phyloP scores from a whole-genome alignment of 2,329 filamentous ascomycete genomes.

The Colletotrichum sp. region DNA sequence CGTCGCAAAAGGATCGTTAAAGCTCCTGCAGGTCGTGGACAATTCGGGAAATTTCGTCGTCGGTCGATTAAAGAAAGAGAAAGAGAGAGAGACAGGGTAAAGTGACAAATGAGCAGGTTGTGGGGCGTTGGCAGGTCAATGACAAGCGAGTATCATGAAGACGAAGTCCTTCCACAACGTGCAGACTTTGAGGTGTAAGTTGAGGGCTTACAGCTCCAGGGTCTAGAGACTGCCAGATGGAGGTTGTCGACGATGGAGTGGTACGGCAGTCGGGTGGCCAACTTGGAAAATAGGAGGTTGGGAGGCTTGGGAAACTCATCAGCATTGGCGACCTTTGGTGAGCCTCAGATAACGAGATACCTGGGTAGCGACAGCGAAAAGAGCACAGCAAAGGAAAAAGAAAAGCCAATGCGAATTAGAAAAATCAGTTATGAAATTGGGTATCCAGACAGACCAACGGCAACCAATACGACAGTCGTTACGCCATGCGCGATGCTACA shows the following conservation, averaged over 20 bases:
- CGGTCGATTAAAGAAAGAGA: background rate
- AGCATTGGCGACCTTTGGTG: constrained; percentile 19
- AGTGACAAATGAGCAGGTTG: background rate
- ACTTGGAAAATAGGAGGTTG: constrained; percentile 22
- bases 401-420: background rate
- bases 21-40: background rate
- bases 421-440: constrained; percentile 4
- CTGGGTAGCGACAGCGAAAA: background rate
- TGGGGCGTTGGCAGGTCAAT: background rate
- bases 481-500: background rate
- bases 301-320: constrained; percentile 14
- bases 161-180: background rate
- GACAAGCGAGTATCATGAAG: background rate
- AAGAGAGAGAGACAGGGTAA: background rate
- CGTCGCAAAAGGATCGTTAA: background rate
- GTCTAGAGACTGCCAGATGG: background rate
- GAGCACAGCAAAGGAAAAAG: background rate
- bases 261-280: constrained; percentile 17
- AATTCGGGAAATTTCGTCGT: background rate
- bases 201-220: background rate
- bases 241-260: constrained; percentile 8
- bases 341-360: constrained; percentile 23
- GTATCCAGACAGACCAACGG: background rate
- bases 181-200: background rate
- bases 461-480: background rate